Percentiles rank a stretch among this genome's conserved stretches.
phyloP scores from a whole-genome alignment of 208 protist genomes.

The Jaenimonas drosophilae region DNA sequence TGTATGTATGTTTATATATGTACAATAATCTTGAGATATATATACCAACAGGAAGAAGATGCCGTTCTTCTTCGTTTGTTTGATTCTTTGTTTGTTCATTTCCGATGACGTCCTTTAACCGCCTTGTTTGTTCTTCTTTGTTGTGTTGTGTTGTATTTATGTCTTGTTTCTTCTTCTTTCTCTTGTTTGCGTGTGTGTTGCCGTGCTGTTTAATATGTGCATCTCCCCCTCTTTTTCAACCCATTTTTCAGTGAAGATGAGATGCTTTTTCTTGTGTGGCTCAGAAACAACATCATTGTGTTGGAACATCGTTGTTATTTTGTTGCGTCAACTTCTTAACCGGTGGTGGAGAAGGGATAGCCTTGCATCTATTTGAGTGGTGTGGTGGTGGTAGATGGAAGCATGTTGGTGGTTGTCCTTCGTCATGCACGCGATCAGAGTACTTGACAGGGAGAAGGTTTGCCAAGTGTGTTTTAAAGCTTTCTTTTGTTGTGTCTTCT shows the following conservation, averaged over 20 bases:
- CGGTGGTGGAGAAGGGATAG: too few species aligned
- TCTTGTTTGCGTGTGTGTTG: too few species aligned
- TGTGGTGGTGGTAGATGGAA: not conserved
- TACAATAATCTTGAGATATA: not conserved
- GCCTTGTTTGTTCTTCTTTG: constrained; percentile 7
- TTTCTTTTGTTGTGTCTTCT: not conserved
- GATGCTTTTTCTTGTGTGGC: not conserved
- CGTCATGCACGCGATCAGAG: not conserved
- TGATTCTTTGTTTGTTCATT: constrained; percentile 2
- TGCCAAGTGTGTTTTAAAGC: not conserved
- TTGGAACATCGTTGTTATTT: too few species aligned
- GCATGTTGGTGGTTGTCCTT: constrained; percentile 1
- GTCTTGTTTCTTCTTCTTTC: constrained; percentile 5
- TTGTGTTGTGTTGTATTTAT: not conserved
- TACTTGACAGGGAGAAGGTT: not conserved
- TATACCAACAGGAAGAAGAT: not conserved
- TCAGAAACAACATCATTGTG: not conserved
- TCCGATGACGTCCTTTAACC: not conserved
- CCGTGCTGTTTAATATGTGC: not conserved
- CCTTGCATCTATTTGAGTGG: not conserved
- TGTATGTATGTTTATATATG: not conserved
- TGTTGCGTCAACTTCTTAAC: too few species aligned
- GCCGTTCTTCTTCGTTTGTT: not conserved
- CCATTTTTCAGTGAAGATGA: not conserved
- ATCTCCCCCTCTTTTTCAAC: constrained; percentile 1